Conservation (phyloP, 73 alveolate genomes). For the Urostyla sp. region DNA sequence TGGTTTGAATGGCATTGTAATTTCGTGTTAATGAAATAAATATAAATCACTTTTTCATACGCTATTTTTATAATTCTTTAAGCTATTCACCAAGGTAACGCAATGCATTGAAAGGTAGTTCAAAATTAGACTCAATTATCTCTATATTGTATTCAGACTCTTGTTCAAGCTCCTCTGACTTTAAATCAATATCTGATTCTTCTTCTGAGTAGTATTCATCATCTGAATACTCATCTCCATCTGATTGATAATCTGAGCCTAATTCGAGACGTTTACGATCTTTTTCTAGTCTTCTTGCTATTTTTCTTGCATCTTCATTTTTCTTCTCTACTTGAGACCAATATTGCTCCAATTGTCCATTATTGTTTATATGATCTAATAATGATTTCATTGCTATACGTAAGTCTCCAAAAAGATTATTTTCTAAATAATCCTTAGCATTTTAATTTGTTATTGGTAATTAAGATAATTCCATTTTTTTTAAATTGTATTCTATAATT, state of each 20-base stretch:
- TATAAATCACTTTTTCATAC: too few species aligned
- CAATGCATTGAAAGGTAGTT: background rate
- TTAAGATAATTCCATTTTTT: background rate
- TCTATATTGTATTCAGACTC: conserved; percentile 3
- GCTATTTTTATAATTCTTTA: background rate
- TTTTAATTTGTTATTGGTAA: conserved; percentile 40
- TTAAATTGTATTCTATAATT: background rate
- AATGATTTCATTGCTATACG: conserved; percentile 53
- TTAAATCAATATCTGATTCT: conserved; percentile 14
- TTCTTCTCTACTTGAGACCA: conserved; percentile 73
- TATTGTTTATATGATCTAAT: conserved; percentile 52
- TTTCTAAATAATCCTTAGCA: conserved; percentile 39
- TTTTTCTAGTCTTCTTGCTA: conserved; percentile 73
- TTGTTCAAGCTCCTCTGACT: conserved; percentile 36
- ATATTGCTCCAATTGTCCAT: conserved; percentile 70
- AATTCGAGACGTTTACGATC: conserved; percentile 70
- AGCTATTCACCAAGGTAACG: background rate
- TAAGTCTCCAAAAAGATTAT: conserved; percentile 23
- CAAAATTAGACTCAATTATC: background rate
- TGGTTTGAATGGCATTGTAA: too few species aligned
- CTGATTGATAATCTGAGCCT: conserved; percentile 70
- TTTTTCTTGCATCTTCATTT: conserved; percentile 75
- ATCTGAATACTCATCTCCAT: conserved; percentile 35
- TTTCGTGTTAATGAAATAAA: too few species aligned
- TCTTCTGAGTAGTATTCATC: conserved; percentile 57